Evolutionary conservation across 1,284 basidiomycete species (phyloP).

Genomic region (Mycena sp.): DNA sequence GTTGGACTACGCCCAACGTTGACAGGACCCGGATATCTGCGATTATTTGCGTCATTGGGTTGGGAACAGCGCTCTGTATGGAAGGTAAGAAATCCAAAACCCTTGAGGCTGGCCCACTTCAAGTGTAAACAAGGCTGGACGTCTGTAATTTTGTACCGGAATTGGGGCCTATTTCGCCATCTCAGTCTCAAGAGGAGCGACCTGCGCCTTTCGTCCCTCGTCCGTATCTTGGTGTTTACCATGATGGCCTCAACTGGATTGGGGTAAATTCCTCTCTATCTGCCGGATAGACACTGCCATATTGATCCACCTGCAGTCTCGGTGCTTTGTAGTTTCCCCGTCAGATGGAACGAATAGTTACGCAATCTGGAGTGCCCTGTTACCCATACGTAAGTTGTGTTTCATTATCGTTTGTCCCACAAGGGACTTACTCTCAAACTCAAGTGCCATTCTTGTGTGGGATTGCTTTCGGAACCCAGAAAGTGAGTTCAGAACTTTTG

Average conservation of each 20-base stretch:
- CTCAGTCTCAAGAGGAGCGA: background rate
- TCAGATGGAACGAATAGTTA: background rate
- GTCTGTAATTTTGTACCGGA: slow-evolving; percentile 7
- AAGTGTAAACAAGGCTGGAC: slow-evolving; percentile 11
- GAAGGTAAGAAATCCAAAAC: background rate
- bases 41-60: slow-evolving; percentile 12
- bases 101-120: background rate
- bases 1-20: background rate
- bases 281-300: background rate
- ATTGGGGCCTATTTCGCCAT: slow-evolving; percentile 14
- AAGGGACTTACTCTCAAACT: background rate
- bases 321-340: background rate
- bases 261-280: background rate
- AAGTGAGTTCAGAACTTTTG: background rate
- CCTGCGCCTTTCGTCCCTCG: slow-evolving; percentile 14
- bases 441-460: slow-evolving; percentile 12
- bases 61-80: slow-evolving; percentile 1
- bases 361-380: background rate
- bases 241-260: slow-evolving; percentile 4
- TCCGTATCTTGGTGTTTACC: slow-evolving; percentile 14
- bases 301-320: background rate
- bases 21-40: background rate
- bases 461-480: slow-evolving; percentile 10
- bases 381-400: background rate
- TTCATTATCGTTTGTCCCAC: background rate